phyloP scores from a whole-genome alignment of 805 yeast species.

The Cephaloascus fragrans region DNA sequence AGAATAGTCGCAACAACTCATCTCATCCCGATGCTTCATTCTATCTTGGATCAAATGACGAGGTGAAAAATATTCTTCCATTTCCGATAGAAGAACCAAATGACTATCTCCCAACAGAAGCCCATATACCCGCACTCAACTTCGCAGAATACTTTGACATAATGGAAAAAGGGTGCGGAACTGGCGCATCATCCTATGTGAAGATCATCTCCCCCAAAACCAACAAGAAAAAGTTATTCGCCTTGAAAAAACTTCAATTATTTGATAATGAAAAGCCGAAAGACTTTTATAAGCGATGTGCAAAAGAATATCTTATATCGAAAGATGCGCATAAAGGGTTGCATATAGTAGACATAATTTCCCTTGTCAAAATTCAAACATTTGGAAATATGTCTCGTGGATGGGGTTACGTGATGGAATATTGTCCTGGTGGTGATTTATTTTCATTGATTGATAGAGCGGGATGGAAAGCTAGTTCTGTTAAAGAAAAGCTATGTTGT shows the following conservation, averaged over 20 bases:
- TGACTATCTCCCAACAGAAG: constrained; percentile 43
- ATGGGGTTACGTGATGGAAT: constrained; percentile 71
- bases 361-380: constrained; percentile 47
- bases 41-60: constrained; percentile 21
- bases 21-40: constrained; percentile 12
- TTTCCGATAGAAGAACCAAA: constrained; percentile 63
- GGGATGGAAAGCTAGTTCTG: constrained; percentile 47
- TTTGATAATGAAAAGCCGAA: constrained; percentile 54
- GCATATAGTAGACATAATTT: constrained; percentile 50
- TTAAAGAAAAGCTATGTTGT: constrained; percentile 49
- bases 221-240: constrained; percentile 40
- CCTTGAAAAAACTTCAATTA: constrained; percentile 55
- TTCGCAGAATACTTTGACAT: constrained; percentile 47
- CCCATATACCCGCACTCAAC: constrained; percentile 36
- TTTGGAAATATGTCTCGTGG: constrained; percentile 46
- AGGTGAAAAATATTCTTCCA: constrained; percentile 40
- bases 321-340: constrained; percentile 42
- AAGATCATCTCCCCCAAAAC: constrained; percentile 25
- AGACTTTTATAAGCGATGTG: constrained; percentile 54
- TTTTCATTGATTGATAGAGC: constrained; percentile 43
- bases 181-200: constrained; percentile 67
- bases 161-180: constrained; percentile 46
- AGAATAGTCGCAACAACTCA: constrained; percentile 13
- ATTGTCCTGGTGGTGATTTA: constrained; percentile 53
- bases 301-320: constrained; percentile 55